Conservation (phyloP, 2,329 filamentous ascomycete species). For the Aspergillus ustus region DNA sequence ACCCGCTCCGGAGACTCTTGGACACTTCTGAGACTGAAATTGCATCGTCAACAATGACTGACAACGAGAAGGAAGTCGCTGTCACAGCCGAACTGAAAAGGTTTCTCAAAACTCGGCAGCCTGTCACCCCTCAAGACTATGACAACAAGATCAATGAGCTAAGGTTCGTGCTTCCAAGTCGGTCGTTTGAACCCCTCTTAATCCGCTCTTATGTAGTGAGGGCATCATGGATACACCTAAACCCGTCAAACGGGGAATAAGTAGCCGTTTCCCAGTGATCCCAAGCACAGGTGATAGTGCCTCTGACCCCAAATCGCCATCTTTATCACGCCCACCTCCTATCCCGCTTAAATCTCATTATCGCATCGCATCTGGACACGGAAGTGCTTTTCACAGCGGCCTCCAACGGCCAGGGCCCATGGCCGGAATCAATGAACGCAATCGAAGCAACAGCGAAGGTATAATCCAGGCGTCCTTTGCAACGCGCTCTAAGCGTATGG, state of each 20-base stretch:
- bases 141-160: slow-evolving; percentile 55
- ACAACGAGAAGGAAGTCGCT: slow-evolving; percentile 64
- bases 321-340: slow-evolving; percentile 69
- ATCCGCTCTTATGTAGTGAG: slow-evolving; percentile 60
- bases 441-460: slow-evolving; percentile 66
- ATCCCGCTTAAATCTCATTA: slow-evolving; percentile 83
- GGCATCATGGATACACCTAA: slow-evolving; percentile 77
- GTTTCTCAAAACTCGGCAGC: slow-evolving; percentile 56
- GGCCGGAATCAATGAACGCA: slow-evolving; percentile 65
- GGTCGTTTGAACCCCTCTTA: background rate
- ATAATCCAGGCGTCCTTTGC: slow-evolving; percentile 54
- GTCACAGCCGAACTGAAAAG: slow-evolving; percentile 65
- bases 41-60: slow-evolving; percentile 57
- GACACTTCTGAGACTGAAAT: slow-evolving; percentile 70
- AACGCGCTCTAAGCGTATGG: slow-evolving; percentile 62
- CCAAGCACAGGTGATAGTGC: slow-evolving; percentile 60
- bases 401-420: slow-evolving; percentile 73
- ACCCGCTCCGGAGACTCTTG: slow-evolving; percentile 73
- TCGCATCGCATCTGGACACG: slow-evolving; percentile 57
- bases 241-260: slow-evolving; percentile 61
- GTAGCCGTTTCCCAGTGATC: slow-evolving; percentile 64
- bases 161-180: slow-evolving; percentile 36
- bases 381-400: slow-evolving; percentile 38
- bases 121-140: slow-evolving; percentile 43
- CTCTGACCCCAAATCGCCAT: slow-evolving; percentile 73